phyloP scores from a whole-genome alignment of 768 basidiomycete species.

The Phaffia australis region DNA sequence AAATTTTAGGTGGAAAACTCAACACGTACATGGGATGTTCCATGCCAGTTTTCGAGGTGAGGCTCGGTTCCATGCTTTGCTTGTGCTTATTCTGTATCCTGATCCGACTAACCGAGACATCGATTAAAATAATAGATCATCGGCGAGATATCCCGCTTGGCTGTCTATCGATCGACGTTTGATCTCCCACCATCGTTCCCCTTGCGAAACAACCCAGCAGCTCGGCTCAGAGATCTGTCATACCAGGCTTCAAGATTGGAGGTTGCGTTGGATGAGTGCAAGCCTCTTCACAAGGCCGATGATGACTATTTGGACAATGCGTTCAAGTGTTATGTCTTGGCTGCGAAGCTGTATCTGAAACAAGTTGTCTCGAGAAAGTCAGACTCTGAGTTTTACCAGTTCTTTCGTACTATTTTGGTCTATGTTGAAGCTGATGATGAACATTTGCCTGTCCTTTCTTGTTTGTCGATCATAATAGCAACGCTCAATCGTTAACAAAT shows the following conservation, averaged over 20 bases:
- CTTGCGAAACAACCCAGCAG: not conserved
- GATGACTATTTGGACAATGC: constrained; percentile 18
- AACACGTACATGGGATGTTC: constrained; percentile 22
- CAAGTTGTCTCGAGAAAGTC: constrained; percentile 15
- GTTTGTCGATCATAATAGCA: not conserved
- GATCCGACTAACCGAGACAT: not conserved
- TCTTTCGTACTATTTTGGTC: too few relatives aligned
- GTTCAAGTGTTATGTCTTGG: constrained; percentile 23
- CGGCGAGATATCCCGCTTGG: constrained; percentile 23
- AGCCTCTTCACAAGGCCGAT: constrained; percentile 8
- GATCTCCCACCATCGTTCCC: too few relatives aligned
- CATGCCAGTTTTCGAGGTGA: constrained; percentile 17
- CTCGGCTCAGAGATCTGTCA: constrained; percentile 17
- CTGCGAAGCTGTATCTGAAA: constrained; percentile 18
- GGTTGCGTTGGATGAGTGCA: constrained; percentile 11
- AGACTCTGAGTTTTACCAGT: too few relatives aligned
- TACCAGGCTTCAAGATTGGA: constrained; percentile 9
- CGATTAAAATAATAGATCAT: constrained; percentile 6
- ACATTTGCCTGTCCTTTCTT: too few relatives aligned
- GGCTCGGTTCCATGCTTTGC: not conserved
- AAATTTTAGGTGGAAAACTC: constrained; percentile 14
- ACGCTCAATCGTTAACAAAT: constrained; percentile 21
- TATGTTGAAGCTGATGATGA: too few relatives aligned
- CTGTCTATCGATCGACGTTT: constrained; percentile 14
- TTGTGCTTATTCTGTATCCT: not conserved